Conservation (phyloP, 2,329 filamentous ascomycete genomes). For the Pestalotiopsis sp. region DNA sequence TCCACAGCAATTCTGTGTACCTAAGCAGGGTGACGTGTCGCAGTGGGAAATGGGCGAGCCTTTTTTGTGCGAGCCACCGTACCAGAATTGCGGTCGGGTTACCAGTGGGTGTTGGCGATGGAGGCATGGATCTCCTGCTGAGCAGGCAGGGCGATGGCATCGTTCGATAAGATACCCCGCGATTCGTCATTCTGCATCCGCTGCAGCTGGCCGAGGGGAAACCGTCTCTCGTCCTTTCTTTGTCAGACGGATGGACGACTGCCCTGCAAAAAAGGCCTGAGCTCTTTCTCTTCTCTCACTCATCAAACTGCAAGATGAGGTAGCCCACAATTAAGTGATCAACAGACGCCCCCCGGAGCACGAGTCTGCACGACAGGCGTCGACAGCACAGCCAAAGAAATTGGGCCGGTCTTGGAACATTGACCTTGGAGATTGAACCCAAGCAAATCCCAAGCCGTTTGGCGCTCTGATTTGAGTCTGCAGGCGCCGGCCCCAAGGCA, state of each 20-base stretch:
- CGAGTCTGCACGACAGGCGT: neutral
- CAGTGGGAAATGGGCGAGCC: neutral
- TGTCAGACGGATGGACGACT: too few relatives aligned
- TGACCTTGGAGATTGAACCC: constrained; percentile 5
- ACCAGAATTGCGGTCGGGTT: constrained; percentile 2
- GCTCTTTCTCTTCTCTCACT: neutral
- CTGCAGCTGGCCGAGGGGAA: neutral
- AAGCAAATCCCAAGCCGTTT: constrained; percentile 1
- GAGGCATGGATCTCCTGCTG: neutral
- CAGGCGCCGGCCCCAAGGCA: neutral
- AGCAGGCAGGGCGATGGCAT: neutral
- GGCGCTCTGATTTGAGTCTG: neutral
- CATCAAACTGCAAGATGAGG: constrained; percentile 7
- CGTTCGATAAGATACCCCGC: constrained; percentile 9
- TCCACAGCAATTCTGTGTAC: neutral
- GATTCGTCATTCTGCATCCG: constrained; percentile 10
- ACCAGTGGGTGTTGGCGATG: neutral
- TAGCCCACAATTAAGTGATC: neutral
- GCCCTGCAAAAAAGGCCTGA: neutral
- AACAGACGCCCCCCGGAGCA: neutral
- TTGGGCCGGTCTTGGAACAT: neutral
- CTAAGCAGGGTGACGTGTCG: constrained; percentile 8
- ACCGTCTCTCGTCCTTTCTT: neutral
- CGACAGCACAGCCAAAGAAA: neutral
- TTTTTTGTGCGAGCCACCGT: neutral